A percentile compares a stretch with the other conserved stretches of the same genome.
phyloP scores from a whole-genome alignment of 1,139 yeast genomes.

The Geotrichum australiense region DNA sequence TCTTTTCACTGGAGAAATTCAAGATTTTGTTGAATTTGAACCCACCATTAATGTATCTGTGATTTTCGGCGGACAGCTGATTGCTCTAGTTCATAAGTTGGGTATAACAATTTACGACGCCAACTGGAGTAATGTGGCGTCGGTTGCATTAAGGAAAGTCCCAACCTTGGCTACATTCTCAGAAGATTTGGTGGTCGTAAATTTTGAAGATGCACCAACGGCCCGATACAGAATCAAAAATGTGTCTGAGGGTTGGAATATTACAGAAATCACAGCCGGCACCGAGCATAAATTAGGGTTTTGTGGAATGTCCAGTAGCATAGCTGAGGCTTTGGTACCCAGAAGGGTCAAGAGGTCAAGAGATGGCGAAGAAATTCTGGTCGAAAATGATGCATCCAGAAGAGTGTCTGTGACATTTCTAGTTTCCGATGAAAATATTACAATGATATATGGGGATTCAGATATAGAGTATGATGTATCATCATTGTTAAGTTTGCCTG shows the following conservation, averaged over 20 bases:
- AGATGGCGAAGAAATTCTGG: conserved; percentile 8
- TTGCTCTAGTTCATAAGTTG: conserved; percentile 68
- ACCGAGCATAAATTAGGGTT: no score
- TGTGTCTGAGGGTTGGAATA: conserved; percentile 8
- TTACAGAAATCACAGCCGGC: no score
- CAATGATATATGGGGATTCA: no score
- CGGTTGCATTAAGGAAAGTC: background rate
- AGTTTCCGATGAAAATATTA: no score
- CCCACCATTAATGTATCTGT: conserved; percentile 63
- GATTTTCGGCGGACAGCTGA: conserved; percentile 50
- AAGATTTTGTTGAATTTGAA: conserved; percentile 58
- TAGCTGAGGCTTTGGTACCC: no score
- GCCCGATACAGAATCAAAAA: conserved; percentile 7
- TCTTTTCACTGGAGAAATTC: conserved; percentile 43
- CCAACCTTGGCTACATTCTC: conserved; percentile 11
- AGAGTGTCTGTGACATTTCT: no score
- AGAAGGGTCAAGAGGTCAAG: conserved; percentile 12
- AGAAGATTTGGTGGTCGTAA: conserved; percentile 10
- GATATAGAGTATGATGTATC: no score
- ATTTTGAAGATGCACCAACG: conserved; percentile 6
- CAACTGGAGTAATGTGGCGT: conserved; percentile 32
- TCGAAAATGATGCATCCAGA: conserved; percentile 1
- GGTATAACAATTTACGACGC: conserved; percentile 60
- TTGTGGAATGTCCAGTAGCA: no score
- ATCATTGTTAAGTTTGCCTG: no score